A percentile compares a stretch with the other conserved stretches of the same genome.
These are phyloP conservation scores for Trametes gibbosa DNA, from an alignment of 768 basidiomycete species.

Conservation along the genomic window DNA sequence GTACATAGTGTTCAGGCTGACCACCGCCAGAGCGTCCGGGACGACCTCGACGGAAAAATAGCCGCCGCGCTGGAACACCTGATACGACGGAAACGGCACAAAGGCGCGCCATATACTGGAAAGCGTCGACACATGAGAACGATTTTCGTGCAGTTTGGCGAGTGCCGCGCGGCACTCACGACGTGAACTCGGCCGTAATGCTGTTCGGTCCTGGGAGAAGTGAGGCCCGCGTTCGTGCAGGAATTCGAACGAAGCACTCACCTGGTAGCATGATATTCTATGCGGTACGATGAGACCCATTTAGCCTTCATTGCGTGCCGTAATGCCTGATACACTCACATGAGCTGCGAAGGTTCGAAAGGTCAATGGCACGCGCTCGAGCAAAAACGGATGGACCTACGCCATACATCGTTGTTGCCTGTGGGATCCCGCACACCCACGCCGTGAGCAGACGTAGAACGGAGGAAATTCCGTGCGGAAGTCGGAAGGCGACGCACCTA, in stretches of 20 bases:
- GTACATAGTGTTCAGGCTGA: conserved; percentile 88
- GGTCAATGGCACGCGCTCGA: conserved; percentile 15
- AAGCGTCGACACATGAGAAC: conserved; percentile 4
- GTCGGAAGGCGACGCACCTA: conserved; percentile 46
- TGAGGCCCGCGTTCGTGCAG: background rate
- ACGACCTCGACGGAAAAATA: conserved; percentile 83
- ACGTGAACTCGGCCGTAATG: conserved; percentile 64
- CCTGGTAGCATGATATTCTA: conserved; percentile 71
- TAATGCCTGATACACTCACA: conserved; percentile 36
- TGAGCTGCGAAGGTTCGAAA: conserved; percentile 44
- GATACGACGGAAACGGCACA: conserved; percentile 74
- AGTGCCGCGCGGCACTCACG: conserved; percentile 43
- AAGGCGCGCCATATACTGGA: conserved; percentile 76
- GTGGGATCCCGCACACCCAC: conserved; percentile 6
- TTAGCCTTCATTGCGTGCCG: conserved; percentile 13
- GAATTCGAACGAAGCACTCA: conserved; percentile 20
- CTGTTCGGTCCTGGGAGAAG: conserved; percentile 55
- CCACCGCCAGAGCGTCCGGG: conserved; percentile 68
- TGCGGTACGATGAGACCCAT: background rate
- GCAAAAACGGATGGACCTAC: conserved; percentile 41
- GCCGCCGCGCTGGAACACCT: conserved; percentile 85
- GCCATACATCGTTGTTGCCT: conserved; percentile 95
- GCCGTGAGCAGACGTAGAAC: conserved; percentile 1
- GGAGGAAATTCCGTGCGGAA: conserved; percentile 8
- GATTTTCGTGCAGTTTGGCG: background rate